These are phyloP conservation scores for Botrytis galanthina DNA, from an alignment of 2,329 filamentous ascomycete genomes.

Conservation along the genomic window DNA sequence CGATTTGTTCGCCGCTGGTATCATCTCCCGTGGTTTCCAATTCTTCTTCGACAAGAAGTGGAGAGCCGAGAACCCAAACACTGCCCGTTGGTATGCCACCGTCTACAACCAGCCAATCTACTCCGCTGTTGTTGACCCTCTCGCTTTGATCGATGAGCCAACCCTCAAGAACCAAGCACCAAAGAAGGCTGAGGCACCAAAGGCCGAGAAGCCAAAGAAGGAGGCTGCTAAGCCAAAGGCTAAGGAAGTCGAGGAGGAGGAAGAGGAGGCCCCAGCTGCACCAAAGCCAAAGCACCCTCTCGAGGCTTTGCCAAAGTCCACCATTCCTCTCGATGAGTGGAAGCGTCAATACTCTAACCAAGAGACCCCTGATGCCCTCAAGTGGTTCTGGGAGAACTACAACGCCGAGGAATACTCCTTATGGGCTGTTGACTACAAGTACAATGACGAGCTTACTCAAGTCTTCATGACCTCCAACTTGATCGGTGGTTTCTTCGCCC, in stretches of 20 bases:
- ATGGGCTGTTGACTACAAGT: conserved; percentile 96
- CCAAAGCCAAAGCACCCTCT: conserved; percentile 98
- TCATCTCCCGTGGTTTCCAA: conserved; percentile 86
- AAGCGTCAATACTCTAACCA: conserved; percentile 99
- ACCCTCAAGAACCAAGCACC: conserved; percentile 65
- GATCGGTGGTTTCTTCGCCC: conserved; percentile 95
- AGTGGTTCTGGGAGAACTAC: conserved; percentile 98
- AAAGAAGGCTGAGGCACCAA: conserved; percentile 69
- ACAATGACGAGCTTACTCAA: conserved; percentile 95
- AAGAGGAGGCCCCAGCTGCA: conserved; percentile 55
- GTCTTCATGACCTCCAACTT: conserved; percentile 99
- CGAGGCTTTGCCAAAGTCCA: conserved; percentile 75
- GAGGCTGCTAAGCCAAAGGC: conserved; percentile 48
- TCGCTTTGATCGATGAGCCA: conserved; percentile 78
- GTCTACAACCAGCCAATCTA: conserved; percentile 91
- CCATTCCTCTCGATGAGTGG: conserved; percentile 89
- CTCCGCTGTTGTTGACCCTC: conserved; percentile 72
- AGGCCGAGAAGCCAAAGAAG: conserved; percentile 61
- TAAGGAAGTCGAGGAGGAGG: conserved; percentile 59
- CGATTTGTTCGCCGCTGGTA: conserved; percentile 79
- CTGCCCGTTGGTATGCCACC: conserved; percentile 92
- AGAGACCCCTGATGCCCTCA: conserved; percentile 79
- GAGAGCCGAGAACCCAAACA: conserved; percentile 78
- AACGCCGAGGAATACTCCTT: conserved; percentile 94
- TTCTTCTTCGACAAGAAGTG: conserved; percentile 91